These are phyloP conservation scores for Pezicula radicicola DNA, from an alignment of 2,329 filamentous ascomycete genomes.

Conservation along the genomic window DNA sequence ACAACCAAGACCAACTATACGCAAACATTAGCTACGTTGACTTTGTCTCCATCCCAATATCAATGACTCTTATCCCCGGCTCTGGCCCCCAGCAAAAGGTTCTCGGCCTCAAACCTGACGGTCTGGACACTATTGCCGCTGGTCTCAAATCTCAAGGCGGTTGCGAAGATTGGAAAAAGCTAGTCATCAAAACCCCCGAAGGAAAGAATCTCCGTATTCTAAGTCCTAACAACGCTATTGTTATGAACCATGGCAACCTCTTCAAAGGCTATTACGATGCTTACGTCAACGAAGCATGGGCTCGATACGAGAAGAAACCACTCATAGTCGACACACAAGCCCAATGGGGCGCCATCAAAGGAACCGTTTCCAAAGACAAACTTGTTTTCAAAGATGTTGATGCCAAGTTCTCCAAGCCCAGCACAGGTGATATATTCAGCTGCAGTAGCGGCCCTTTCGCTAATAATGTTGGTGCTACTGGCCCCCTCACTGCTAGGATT, in stretches of 20 bases:
- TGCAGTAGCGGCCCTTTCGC: slow-evolving; percentile 61
- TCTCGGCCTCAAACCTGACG: slow-evolving; percentile 52
- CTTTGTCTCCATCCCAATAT: slow-evolving; percentile 64
- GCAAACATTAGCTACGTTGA: slow-evolving; percentile 73
- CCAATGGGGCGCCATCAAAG: slow-evolving; percentile 49
- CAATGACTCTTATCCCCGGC: slow-evolving; percentile 43
- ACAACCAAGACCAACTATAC: slow-evolving; percentile 57
- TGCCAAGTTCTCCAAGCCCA: slow-evolving; percentile 49
- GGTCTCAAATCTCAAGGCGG: slow-evolving; percentile 58
- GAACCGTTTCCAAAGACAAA: slow-evolving; percentile 45
- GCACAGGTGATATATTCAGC: slow-evolving; percentile 59
- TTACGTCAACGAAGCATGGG: slow-evolving; percentile 44
- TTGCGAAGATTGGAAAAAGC: slow-evolving; percentile 56
- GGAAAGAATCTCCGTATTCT: slow-evolving; percentile 36
- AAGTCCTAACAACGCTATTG: slow-evolving; percentile 33
- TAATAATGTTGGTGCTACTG: slow-evolving; percentile 16
- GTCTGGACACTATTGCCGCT: slow-evolving; percentile 51
- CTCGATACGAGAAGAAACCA: slow-evolving; percentile 32
- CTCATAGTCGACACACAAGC: slow-evolving; percentile 65
- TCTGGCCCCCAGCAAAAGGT: slow-evolving; percentile 43
- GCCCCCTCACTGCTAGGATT: slow-evolving; percentile 18
- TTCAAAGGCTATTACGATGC: slow-evolving; percentile 40
- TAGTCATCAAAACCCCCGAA: slow-evolving; percentile 28
- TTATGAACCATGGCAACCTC: slow-evolving; percentile 33
- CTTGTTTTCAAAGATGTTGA: slow-evolving; percentile 40